Conservation (phyloP, 495 filamentous ascomycete genomes). For the Daldinia childiae region DNA sequence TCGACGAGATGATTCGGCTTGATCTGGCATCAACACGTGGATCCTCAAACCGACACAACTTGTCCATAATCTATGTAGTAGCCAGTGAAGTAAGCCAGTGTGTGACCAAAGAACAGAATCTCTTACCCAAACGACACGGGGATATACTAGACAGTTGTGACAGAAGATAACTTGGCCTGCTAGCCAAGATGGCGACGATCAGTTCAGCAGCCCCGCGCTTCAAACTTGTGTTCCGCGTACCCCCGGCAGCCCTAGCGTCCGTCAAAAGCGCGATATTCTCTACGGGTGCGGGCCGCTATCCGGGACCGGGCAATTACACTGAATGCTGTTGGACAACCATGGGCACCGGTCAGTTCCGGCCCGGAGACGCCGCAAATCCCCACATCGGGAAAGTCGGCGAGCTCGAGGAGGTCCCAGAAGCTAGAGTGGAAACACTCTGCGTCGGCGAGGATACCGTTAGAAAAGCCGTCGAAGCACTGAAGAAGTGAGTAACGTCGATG, state of each 20-base stretch:
- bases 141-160: background rate
- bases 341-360: constrained; percentile 70
- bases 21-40: constrained; percentile 11
- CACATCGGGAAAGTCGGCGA: constrained; percentile 62
- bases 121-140: background rate
- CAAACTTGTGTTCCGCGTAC: constrained; percentile 68
- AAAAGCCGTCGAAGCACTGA: constrained; percentile 65
- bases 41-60: background rate
- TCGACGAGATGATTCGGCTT: constrained; percentile 8
- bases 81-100: background rate
- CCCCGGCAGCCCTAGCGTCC: constrained; percentile 54
- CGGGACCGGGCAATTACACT: constrained; percentile 63
- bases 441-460: constrained; percentile 50
- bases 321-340: constrained; percentile 65
- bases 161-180: constrained; percentile 8
- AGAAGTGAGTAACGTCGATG: constrained; percentile 53
- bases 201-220: constrained; percentile 41
- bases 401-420: constrained; percentile 60
- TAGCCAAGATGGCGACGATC: constrained; percentile 28
- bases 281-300: constrained; percentile 65
- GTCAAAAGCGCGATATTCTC: constrained; percentile 68
- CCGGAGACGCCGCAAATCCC: constrained; percentile 62
- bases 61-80: background rate
- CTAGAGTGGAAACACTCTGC: constrained; percentile 60
- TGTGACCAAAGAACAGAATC: too few relatives aligned